phyloP scores from a whole-genome alignment of 2,329 filamentous ascomycete species.

The Amauroascus niger region DNA sequence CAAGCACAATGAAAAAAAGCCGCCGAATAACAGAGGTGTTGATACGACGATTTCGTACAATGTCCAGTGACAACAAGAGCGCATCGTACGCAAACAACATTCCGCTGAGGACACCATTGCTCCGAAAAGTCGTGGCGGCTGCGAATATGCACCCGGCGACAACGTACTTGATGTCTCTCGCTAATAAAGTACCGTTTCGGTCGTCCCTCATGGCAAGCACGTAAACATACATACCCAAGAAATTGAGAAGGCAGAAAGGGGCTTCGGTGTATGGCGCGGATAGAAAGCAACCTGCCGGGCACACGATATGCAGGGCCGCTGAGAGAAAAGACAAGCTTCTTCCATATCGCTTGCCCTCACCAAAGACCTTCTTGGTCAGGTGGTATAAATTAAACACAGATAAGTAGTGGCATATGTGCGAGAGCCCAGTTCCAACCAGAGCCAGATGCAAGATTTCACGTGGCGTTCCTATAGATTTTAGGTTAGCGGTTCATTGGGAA shows the following conservation, averaged over 20 bases:
- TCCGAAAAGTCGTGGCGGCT: conserved; percentile 62
- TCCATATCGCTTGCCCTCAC: conserved; percentile 23
- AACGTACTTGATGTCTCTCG: conserved; percentile 45
- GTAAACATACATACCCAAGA: conserved; percentile 63
- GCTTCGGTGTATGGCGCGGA: conserved; percentile 79
- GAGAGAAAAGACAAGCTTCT: conserved; percentile 46
- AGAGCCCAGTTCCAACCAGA: conserved; percentile 54
- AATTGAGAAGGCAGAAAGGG: conserved; percentile 65
- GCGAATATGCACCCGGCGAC: conserved; percentile 61
- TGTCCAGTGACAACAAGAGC: conserved; percentile 33
- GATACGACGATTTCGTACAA: conserved; percentile 31
- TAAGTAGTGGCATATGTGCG: conserved; percentile 64
- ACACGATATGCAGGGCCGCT: conserved; percentile 67
- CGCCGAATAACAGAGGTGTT: conserved; percentile 40
- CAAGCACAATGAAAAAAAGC: conserved; percentile 51
- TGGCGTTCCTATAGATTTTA: neutral
- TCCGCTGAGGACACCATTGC: conserved; percentile 79
- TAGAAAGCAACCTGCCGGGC: conserved; percentile 81
- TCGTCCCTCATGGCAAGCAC: conserved; percentile 37
- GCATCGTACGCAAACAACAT: conserved; percentile 61
- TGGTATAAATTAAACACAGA: conserved; percentile 64
- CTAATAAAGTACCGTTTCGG: conserved; percentile 20
- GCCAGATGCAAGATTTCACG: conserved; percentile 15
- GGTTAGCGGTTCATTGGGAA: neutral
- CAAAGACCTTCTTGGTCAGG: conserved; percentile 51